Percentiles rank a stretch among this genome's conserved stretches.
These are phyloP conservation scores for Sporothrix mexicana DNA, from an alignment of 2,329 filamentous ascomycete species.

Conservation along the genomic window DNA sequence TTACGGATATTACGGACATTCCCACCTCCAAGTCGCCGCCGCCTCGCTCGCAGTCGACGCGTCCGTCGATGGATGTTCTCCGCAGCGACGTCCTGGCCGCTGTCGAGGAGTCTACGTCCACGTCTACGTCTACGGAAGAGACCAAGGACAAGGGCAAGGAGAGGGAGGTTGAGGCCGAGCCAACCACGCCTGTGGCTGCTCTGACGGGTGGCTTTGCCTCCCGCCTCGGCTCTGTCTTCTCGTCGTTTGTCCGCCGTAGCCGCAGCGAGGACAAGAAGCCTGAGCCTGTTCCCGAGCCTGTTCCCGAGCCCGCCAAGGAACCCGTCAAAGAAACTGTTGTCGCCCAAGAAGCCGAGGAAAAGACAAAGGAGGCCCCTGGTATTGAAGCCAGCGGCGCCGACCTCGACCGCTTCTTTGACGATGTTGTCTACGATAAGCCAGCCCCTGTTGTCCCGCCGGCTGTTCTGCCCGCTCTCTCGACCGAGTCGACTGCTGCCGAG, in stretches of 20 bases:
- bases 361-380: neutral
- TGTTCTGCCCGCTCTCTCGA: neutral
- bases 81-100: conserved; percentile 22
- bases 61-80: conserved; percentile 25
- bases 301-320: no score
- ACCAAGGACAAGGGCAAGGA: conserved; percentile 3
- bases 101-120: conserved; percentile 1
- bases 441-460: neutral
- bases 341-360: neutral
- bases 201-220: conserved; percentile 30
- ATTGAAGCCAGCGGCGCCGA: conserved; percentile 22
- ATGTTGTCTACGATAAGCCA: conserved; percentile 14
- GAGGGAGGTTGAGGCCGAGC: neutral
- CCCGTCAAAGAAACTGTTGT: neutral
- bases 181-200: neutral
- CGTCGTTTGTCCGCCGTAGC: conserved; percentile 29
- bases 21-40: neutral
- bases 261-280: conserved; percentile 28
- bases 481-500: conserved; percentile 1
- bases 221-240: conserved; percentile 30
- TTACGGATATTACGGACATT: neutral
- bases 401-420: conserved; percentile 32
- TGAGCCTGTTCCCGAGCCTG: neutral
- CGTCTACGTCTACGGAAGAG: conserved; percentile 5
- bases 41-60: conserved; percentile 3